Evolutionary conservation across 2,329 filamentous ascomycete species (phyloP), one percentile per base, ranked within the genome.

Genomic region (Fusarium musae): DNA sequence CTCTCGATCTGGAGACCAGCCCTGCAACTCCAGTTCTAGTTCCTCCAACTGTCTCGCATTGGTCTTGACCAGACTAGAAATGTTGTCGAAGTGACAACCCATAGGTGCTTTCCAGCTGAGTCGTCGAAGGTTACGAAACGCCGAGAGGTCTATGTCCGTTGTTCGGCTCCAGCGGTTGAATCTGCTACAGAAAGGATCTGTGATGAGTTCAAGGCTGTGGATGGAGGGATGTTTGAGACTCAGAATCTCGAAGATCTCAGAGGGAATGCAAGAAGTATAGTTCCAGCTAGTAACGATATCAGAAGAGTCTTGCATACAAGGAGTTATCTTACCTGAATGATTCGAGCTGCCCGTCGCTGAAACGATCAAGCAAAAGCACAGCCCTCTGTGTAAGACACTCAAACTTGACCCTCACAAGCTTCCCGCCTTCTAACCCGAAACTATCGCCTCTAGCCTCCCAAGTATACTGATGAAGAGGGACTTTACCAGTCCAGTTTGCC

Each of bases 161-260:
- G 30, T 53, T 47, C 46, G 19, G 1, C 30, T 47, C 65, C 46
- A 67, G 8, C 65, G 63, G 10, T 63, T 68, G n/a, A 68, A 68
- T 21, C 47, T 4, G 0, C 63, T 63, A 0, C 42, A 68, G 37
- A 68, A 68, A 0, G 56, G 63, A 4, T 68, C 63, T 9, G 63
- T 68, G 2, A 57, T 3, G 13, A 68, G 15, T 0, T 15, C 26
- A 0, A 68, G 63, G 1, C 13, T 5, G 23, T 49, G 47, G 3
- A 68, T 54, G 8, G 16, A 36, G 7, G 47, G 13, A 5, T 68
- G 49, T 3, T 63, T 39, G 16, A 40, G 16, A 3, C 13, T 28
- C 6, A 69, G 21, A 15, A 39, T 23, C 3, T 63, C 37, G 2
- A 68, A 23, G 2, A 68, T 11, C 8, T 63, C 64, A 1, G 39